Base-by-base conservation (phyloP, 1,139 yeast species). In the Protomyces inouyei region DNA sequence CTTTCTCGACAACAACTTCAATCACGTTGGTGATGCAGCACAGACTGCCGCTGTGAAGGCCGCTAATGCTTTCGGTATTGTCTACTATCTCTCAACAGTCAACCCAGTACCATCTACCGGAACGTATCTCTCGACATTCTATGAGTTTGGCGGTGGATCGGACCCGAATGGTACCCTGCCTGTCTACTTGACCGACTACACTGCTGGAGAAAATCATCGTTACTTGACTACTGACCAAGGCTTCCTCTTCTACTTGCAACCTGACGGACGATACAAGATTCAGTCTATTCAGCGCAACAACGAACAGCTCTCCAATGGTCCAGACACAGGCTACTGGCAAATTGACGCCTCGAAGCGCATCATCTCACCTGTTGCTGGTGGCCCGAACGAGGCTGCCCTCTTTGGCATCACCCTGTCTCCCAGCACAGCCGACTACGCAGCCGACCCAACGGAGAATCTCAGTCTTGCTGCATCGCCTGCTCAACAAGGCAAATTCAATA, bases 191-290 rank as follows among this genome's bases (percentile, higher is more conserved):
- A 43, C 48, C 2, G 48, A 43, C 28, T 43, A 43, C 48, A 43
- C 23, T 18, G 23, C 48, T 12, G 23, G 23, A 18, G 43, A 37
- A 37, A 9, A 25, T 43, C 48, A 43, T 21, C 48, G 48, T 3
- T 43, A 43, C 12, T 23, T 43, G 25, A 43, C 48, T 21, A 43
- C n/a, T n/a, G 63, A 59, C 45, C 45, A 51, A 18, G 63, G 56
- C 54, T 52, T 40, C 57, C 38, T 52, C 23, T 59, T 59, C 53
- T 59, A 59, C 23, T 38, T 59, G 28, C 63, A 59, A 21, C 57
- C 63, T 9, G 63, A 59, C 16, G 63, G 63, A 18, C 56, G 63
- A 12, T 59, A 59, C 63, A 59, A 59, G 37, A 59, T 59, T 36
- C 57, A 59, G 45, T 48, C 63, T 5, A 52, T 59, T 4, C 52